Evolutionary conservation across 2,329 filamentous ascomycete genomes (phyloP), one percentile per base, ranked within the genome.

Genomic region (Pseudodiploospora longispora): DNA sequence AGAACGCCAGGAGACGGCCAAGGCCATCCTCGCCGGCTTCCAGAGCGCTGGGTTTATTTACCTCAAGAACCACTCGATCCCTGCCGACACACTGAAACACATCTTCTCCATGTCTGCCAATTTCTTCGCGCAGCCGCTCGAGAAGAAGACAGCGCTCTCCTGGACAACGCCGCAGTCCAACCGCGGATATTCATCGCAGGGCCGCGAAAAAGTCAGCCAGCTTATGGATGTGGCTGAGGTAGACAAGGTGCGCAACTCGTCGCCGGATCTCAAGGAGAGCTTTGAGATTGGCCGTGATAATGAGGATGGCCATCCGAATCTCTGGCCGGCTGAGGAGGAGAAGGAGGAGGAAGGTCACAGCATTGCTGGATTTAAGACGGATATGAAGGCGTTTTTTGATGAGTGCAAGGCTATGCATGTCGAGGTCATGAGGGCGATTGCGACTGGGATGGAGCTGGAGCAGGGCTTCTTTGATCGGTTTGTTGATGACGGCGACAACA

Each of bases 21-120:
- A 79, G 42, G 78, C 83, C 35, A 82, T 95, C 53, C 80, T 91
- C 9, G 60, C 80, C 42, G 89, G 87, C 36, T 95, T 96, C 69
- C 85, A 89, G 56, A 83, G 77, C 2, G 85, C 89, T 3, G 90
- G 90, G 46, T 95, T 96, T 70, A 78, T 96, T 58, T 95, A 95
- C 65, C 78, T 95, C 34, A 82, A 82, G 55, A 86, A 91, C 63
- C 82, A 91, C 52, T 78, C 84, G 35, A 83, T 95, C 48, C 65
- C 80, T 0, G 56, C 75, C 4, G 66, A 75, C 6, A 72, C 74
- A 7, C 67, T 88, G 9, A 62, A 74, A 47, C 64, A 74, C 46
- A 75, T 83, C 47, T 94, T 93, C 60, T 60, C 69, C 49, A 72
- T 74, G 45, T 89, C 85, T 5, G 80, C 82, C 40, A 67, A 70